Evolutionary conservation across 2,329 filamentous ascomycete species (phyloP).

Genomic region (Pyricularia pennisetigena): DNA sequence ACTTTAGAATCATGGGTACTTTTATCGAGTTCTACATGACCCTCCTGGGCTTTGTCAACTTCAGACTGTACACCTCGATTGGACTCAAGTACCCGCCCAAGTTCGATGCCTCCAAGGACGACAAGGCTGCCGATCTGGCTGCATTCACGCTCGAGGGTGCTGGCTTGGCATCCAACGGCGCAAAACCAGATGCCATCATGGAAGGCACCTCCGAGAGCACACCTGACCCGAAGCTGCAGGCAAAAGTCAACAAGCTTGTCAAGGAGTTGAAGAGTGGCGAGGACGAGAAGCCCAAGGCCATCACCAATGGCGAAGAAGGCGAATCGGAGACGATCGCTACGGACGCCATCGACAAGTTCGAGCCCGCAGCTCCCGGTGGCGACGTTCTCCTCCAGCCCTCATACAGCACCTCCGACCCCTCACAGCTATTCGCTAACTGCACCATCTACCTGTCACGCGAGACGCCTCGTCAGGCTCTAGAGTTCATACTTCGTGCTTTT

Average conservation of each 20-base stretch:
- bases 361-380: conserved; percentile 71
- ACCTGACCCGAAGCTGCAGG: conserved; percentile 53
- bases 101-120: conserved; percentile 80
- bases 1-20: conserved; percentile 98
- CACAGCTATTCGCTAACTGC: conserved; percentile 74
- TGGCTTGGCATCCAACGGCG: conserved; percentile 43
- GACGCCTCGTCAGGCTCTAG: conserved; percentile 79
- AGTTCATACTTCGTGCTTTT: conserved; percentile 88
- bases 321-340: conserved; percentile 34
- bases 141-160: conserved; percentile 81
- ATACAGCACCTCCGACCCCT: conserved; percentile 53
- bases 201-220: conserved; percentile 31
- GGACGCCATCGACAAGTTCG: conserved; percentile 81
- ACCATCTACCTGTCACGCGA: conserved; percentile 92
- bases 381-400: conserved; percentile 77
- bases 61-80: conserved; percentile 80
- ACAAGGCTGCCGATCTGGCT: conserved; percentile 78
- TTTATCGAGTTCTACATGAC: conserved; percentile 99
- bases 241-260: conserved; percentile 59
- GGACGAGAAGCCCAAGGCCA: conserved; percentile 23
- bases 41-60: conserved; percentile 91
- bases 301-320: conserved; percentile 23
- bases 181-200: conserved; percentile 31
- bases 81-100: conserved; percentile 93
- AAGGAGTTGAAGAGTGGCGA: conserved; percentile 50